A percentile compares a stretch with the other conserved stretches of the same genome.
Conservation (phyloP, 2,329 filamentous ascomycete genomes). For the Akanthomyces muscarius region DNA sequence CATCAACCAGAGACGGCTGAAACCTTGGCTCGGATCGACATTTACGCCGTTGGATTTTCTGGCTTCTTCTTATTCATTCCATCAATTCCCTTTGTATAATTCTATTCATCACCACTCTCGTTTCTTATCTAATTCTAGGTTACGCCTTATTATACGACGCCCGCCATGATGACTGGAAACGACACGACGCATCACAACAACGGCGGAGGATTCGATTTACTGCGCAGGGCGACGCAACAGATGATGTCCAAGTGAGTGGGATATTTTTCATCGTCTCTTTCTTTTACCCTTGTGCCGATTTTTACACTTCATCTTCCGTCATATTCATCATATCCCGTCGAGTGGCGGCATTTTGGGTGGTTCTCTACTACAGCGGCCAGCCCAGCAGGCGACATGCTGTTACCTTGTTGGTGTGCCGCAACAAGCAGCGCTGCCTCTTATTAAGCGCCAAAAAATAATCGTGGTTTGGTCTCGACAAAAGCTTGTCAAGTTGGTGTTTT, state of each 20-base stretch:
- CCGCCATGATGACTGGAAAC: conserved; percentile 13
- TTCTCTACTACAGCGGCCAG: neutral
- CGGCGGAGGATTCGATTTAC: conserved; percentile 50
- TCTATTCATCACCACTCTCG: neutral
- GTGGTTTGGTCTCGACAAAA: neutral
- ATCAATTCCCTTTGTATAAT: neutral
- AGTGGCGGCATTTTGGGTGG: conserved; percentile 6
- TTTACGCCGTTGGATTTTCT: neutral
- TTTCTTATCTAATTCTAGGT: conserved; percentile 10
- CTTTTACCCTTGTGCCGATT: neutral
- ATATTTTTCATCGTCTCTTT: neutral
- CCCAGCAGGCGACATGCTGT: neutral
- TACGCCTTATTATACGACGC: neutral
- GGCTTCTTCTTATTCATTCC: neutral
- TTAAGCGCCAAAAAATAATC: neutral
- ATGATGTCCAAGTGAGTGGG: conserved; percentile 59
- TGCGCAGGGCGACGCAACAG: conserved; percentile 57
- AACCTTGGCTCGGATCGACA: neutral
- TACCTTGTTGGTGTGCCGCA: neutral
- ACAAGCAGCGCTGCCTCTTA: neutral
- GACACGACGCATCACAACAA: conserved; percentile 23
- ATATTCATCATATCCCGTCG: neutral
- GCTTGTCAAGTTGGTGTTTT: neutral
- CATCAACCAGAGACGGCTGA: neutral
- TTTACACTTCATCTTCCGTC: neutral